These are phyloP conservation scores for Pelargonium myrrhifolium DNA, from an alignment of 441 rosid genomes.

Conservation along the genomic window DNA sequence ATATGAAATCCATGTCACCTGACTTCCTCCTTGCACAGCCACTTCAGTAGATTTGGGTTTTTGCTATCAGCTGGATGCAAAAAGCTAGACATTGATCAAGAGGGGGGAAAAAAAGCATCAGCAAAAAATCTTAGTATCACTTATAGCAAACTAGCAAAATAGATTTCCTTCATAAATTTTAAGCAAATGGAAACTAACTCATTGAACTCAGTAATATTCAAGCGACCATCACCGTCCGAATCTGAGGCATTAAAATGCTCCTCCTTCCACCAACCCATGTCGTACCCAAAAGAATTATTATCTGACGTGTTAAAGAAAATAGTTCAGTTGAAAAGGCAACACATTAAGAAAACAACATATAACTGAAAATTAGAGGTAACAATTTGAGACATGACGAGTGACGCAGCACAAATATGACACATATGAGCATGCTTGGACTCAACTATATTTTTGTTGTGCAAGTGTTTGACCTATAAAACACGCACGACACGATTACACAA, in stretches of 20 bases:
- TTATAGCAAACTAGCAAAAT: neutral
- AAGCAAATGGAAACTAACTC: conserved; percentile 50
- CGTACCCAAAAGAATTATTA: conserved; percentile 53
- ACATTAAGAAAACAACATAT: neutral
- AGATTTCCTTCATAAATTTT: neutral
- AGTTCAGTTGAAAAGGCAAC: neutral
- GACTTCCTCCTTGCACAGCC: conserved; percentile 95
- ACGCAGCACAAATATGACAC: no score
- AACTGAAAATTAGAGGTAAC: no score
- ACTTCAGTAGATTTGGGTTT: conserved; percentile 57
- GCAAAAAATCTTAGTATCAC: conserved; percentile 1
- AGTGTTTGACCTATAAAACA: no score
- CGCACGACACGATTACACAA: no score
- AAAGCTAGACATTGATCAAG: conserved; percentile 44
- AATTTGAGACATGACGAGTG: no score
- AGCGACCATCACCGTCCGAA: conserved; percentile 77
- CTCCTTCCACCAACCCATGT: conserved; percentile 99
- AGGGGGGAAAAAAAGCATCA: conserved; percentile 14
- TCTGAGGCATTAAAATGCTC: conserved; percentile 94
- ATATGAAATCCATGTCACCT: conserved; percentile 43
- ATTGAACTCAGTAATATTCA: conserved; percentile 83
- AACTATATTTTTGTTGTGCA: no score
- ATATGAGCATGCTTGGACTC: no score
- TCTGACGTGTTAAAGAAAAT: conserved; percentile 29
- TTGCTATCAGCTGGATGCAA: conserved; percentile 91